Evolutionary conservation across 2,329 filamentous ascomycete species (phyloP).

Genomic region (Sclerotinia nivalis): DNA sequence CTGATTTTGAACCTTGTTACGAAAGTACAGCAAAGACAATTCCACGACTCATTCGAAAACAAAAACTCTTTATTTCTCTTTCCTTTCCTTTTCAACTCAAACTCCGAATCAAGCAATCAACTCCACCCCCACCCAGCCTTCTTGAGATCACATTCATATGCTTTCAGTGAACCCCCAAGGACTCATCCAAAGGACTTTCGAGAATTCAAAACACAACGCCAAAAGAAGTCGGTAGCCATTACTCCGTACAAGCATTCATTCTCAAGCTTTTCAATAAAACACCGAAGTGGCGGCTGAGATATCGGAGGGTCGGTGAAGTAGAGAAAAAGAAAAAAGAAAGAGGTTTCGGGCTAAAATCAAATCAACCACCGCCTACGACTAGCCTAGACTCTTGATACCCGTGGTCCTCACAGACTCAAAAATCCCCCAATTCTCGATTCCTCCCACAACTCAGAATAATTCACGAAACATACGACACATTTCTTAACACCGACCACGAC

Average conservation of each 20-base stretch:
- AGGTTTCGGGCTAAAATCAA: conserved; percentile 5
- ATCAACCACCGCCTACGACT: background rate
- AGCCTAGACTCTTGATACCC: conserved; percentile 1
- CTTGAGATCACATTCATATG: background rate
- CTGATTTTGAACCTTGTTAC: background rate
- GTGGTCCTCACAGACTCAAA: background rate
- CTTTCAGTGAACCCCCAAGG: background rate
- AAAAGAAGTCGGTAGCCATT: background rate
- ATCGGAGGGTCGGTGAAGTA: conserved; percentile 4
- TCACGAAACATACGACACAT: background rate
- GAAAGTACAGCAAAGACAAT: background rate
- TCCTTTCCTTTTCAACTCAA: background rate
- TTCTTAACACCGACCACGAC: background rate
- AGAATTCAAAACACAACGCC: background rate
- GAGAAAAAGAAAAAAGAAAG: background rate
- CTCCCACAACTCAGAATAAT: background rate
- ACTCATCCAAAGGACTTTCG: background rate
- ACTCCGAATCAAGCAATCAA: background rate
- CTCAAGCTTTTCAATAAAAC: background rate
- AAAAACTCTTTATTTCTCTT: background rate
- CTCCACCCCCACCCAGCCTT: background rate
- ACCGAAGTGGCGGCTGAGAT: background rate
- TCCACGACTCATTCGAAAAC: conserved; percentile 9
- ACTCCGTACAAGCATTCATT: background rate
- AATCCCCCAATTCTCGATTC: background rate